phyloP scores from a whole-genome alignment of 1,284 basidiomycete species.

The Ustilago crameri region DNA sequence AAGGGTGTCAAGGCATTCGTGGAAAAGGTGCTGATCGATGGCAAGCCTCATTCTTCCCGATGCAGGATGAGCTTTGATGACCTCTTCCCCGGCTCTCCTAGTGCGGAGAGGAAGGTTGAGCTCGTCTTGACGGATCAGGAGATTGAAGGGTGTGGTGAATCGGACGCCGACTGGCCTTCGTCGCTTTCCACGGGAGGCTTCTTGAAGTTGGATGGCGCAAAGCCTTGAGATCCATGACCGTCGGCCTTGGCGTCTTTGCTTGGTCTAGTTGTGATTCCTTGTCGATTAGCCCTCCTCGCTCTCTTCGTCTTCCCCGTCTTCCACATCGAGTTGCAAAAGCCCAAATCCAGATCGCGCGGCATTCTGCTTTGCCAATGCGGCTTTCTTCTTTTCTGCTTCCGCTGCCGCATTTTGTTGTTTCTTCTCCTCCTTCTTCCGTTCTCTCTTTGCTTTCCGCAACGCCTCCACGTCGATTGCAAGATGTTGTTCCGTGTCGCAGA shows the following conservation, averaged over 20 bases:
- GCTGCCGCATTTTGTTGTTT: slow-evolving; percentile 19
- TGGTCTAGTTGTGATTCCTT: neutral
- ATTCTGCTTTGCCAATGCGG: slow-evolving; percentile 20
- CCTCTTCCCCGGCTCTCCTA: slow-evolving; percentile 37
- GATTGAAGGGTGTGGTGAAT: slow-evolving; percentile 35
- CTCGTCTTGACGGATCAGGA: slow-evolving; percentile 33
- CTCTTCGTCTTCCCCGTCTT: slow-evolving; percentile 22
- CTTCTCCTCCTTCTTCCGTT: slow-evolving; percentile 45
- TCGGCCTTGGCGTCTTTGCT: neutral
- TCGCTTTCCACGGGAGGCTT: slow-evolving; percentile 46
- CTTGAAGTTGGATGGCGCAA: slow-evolving; percentile 11
- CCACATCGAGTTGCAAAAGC: slow-evolving; percentile 30
- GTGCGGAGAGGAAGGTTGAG: slow-evolving; percentile 30
- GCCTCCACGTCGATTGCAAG: slow-evolving; percentile 51
- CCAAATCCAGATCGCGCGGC: slow-evolving; percentile 24
- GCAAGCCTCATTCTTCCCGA: slow-evolving; percentile 30
- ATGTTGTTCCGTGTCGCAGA: slow-evolving; percentile 31
- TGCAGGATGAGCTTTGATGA: slow-evolving; percentile 51
- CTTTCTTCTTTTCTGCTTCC: slow-evolving; percentile 24
- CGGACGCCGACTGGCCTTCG: slow-evolving; percentile 16
- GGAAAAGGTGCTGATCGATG: slow-evolving; percentile 36
- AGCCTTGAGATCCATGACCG: neutral
- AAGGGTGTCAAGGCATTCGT: slow-evolving; percentile 43
- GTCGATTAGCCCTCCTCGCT: slow-evolving; percentile 19
- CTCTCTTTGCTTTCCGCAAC: slow-evolving; percentile 41